A percentile compares a stretch with the other conserved stretches of the same genome.
These are phyloP conservation scores for Corynespora cassiicola DNA, from an alignment of 2,329 filamentous ascomycete species.

Conservation along the genomic window DNA sequence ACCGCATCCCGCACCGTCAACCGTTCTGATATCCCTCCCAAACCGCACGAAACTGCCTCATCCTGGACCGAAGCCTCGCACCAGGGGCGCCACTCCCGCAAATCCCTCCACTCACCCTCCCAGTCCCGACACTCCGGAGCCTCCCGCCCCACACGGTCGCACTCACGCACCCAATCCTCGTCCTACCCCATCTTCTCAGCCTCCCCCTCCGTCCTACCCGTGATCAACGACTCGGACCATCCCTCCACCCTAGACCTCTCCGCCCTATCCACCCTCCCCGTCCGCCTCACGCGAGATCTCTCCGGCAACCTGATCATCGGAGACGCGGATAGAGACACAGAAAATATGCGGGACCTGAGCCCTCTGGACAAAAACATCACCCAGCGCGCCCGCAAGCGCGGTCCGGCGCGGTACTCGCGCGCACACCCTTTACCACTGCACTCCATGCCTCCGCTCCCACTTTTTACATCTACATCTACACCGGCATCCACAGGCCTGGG, in stretches of 20 bases:
- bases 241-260: conserved; percentile 1
- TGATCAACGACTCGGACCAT: conserved; percentile 5
- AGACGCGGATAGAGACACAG: too few species aligned
- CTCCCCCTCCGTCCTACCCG: conserved; percentile 11
- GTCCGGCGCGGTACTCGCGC: too few species aligned
- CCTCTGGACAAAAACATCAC: too few species aligned
- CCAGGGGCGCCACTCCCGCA: conserved; percentile 31
- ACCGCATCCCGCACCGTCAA: conserved; percentile 14
- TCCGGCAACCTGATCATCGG: conserved; percentile 29
- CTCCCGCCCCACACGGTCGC: conserved; percentile 13
- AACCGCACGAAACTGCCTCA: conserved; percentile 7
- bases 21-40: conserved; percentile 11
- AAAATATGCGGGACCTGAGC: too few species aligned
- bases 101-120: conserved; percentile 26
- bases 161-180: conserved; percentile 35
- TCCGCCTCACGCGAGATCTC: conserved; percentile 19
- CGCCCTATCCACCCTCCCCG: conserved; percentile 7
- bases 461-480: neutral
- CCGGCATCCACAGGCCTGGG: conserved; percentile 2
- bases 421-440: conserved; percentile 11
- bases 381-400: too few species aligned
- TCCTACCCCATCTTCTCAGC: conserved; percentile 32
- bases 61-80: conserved; percentile 17
- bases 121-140: conserved; percentile 24
- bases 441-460: conserved; percentile 5